Conservation (phyloP, 176 grass and related monocot species). For the Canna indica region DNA sequence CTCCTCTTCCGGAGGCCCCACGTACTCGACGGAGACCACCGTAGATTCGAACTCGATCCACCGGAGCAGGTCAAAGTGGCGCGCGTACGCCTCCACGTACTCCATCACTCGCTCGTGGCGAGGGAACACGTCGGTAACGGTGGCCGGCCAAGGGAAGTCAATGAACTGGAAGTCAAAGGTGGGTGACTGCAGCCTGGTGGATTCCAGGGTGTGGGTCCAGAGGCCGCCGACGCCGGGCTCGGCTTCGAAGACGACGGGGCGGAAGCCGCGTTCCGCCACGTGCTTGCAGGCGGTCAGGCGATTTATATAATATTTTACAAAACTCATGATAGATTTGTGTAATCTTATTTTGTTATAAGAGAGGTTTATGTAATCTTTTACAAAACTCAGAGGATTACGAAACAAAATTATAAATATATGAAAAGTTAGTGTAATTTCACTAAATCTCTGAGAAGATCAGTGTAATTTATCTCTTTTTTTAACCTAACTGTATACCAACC, state of each 20-base stretch:
- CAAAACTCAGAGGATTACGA: too few species aligned
- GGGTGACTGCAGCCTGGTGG: slow-evolving; percentile 53
- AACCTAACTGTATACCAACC: too few species aligned
- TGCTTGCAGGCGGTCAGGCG: slow-evolving; percentile 77
- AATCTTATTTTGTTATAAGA: too few species aligned
- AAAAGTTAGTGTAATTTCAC: too few species aligned
- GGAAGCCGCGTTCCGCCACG: slow-evolving; percentile 41
- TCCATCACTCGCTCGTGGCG: slow-evolving; percentile 39
- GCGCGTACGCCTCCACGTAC: slow-evolving; percentile 59
- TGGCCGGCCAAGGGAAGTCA: slow-evolving; percentile 71
- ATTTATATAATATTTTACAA: too few species aligned
- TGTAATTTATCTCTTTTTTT: too few species aligned
- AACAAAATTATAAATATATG: too few species aligned
- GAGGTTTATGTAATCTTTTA: too few species aligned
- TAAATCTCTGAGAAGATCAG: too few species aligned
- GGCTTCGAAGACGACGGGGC: slow-evolving; percentile 55
- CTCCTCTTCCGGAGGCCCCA: slow-evolving; percentile 27
- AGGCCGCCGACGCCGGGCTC: slow-evolving; percentile 36
- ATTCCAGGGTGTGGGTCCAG: slow-evolving; percentile 51
- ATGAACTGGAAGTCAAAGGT: slow-evolving; percentile 27
- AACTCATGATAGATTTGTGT: too few species aligned
- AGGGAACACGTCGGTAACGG: slow-evolving; percentile 31
- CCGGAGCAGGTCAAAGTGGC: slow-evolving; percentile 44
- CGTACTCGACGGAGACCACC: slow-evolving; percentile 37
- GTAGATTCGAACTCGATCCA: slow-evolving; percentile 34